A percentile compares a stretch with the other conserved stretches of the same genome.
Conservation (phyloP, 2,329 filamentous ascomycete genomes). For the Colletotrichum coccodes region DNA sequence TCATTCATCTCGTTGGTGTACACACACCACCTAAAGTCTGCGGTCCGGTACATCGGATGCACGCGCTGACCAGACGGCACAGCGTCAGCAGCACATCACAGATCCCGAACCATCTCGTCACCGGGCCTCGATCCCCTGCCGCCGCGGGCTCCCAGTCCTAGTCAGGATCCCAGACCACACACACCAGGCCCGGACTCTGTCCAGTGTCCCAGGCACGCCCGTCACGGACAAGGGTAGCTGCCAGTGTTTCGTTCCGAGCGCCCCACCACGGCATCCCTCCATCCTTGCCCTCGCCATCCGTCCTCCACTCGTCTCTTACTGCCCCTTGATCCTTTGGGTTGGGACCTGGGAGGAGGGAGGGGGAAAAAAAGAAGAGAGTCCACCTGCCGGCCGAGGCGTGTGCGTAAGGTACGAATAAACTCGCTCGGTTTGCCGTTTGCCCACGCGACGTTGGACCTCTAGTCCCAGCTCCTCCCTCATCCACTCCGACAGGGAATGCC, state of each 20-base stretch:
- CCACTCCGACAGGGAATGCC: constrained; percentile 27
- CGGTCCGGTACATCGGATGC: not conserved
- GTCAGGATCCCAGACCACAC: constrained; percentile 19
- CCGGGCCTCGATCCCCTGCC: constrained; percentile 26
- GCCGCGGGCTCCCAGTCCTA: constrained; percentile 25
- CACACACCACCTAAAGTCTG: not conserved
- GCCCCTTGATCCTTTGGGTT: constrained; percentile 12
- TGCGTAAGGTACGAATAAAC: constrained; percentile 32
- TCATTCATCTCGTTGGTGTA: not conserved
- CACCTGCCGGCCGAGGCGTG: constrained; percentile 29
- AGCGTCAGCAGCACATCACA: constrained; percentile 24
- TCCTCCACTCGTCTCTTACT: constrained; percentile 18
- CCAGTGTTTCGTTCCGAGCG: constrained; percentile 34
- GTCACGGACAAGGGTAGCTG: constrained; percentile 34
- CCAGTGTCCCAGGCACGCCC: constrained; percentile 23
- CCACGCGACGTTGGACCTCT: constrained; percentile 28
- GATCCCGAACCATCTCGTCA: constrained; percentile 30
- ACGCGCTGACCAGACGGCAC: constrained; percentile 7
- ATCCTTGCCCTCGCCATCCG: constrained; percentile 24
- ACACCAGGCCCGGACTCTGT: constrained; percentile 17
- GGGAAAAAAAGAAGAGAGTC: not conserved
- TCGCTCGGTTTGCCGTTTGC: constrained; percentile 33
- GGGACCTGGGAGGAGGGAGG: not conserved
- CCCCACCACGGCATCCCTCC: constrained; percentile 27
- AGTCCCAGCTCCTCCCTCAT: constrained; percentile 19